Evolutionary conservation across 257 asterid genomes (phyloP).

Genomic region (Plantago elongata): DNA sequence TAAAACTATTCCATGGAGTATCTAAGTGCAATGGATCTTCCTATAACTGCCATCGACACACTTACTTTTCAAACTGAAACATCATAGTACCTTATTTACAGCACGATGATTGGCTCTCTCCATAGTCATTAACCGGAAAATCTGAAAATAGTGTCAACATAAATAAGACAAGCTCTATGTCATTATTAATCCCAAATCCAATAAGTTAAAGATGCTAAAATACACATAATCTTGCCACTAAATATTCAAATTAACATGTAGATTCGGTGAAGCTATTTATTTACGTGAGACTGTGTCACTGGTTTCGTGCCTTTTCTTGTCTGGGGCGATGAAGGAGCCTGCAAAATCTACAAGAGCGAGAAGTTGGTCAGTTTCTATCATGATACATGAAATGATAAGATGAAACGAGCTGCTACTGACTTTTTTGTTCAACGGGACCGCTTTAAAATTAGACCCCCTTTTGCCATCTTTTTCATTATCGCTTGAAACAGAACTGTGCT

Average conservation of each 20-base stretch:
- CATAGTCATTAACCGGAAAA: slow-evolving; percentile 45
- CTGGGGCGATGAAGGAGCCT: slow-evolving; percentile 30
- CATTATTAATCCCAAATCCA: not conserved
- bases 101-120: slow-evolving; percentile 57
- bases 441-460: slow-evolving; percentile 25
- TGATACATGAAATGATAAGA: not conserved
- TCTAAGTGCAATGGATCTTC: not conserved
- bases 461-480: slow-evolving; percentile 36
- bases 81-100: slow-evolving; percentile 41
- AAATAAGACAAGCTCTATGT: slow-evolving; percentile 12
- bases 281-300: slow-evolving; percentile 55
- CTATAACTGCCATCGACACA: not conserved
- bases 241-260: not conserved
- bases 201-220: slow-evolving; percentile 3
- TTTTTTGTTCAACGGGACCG: slow-evolving; percentile 48
- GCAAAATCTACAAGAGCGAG: slow-evolving; percentile 32
- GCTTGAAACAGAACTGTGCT: slow-evolving; percentile 42
- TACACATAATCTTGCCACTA: not conserved
- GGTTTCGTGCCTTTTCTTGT: slow-evolving; percentile 39
- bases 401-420: slow-evolving; percentile 36
- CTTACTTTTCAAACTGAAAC: slow-evolving; percentile 41
- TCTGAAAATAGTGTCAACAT: slow-evolving; percentile 27
- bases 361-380: slow-evolving; percentile 3
- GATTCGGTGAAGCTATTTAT: slow-evolving; percentile 25
- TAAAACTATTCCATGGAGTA: not conserved